Evolutionary conservation across 1,284 basidiomycete species (phyloP).

Genomic region (Cutaneotrichosporon curvatum): DNA sequence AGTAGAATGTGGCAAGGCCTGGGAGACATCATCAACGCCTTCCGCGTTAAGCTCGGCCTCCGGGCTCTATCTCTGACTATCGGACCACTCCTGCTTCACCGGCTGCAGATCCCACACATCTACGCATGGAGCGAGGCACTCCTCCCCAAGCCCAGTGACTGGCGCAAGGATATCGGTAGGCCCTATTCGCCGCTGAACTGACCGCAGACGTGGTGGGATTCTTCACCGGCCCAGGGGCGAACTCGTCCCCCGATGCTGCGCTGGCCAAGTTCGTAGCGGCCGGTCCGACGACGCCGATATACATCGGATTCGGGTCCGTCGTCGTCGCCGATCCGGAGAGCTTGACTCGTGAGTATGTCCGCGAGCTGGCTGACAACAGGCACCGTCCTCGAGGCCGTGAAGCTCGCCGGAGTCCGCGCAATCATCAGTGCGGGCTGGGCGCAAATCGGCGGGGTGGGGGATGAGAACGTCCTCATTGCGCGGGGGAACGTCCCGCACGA

Average conservation of each 20-base stretch:
- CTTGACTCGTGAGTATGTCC: conserved; percentile 45
- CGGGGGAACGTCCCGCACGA: conserved; percentile 57
- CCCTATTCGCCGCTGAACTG: conserved; percentile 1
- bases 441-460: conserved; percentile 48
- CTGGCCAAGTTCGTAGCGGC: conserved; percentile 51
- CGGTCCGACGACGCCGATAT: conserved; percentile 56
- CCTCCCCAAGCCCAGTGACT: conserved; percentile 59
- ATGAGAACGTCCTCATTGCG: conserved; percentile 56
- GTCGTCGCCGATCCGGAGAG: conserved; percentile 55
- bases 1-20: conserved; percentile 45
- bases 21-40: conserved; percentile 57
- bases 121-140: conserved; percentile 62
- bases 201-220: conserved; percentile 59
- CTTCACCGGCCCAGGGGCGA: conserved; percentile 48
- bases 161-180: conserved; percentile 57
- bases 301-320: conserved; percentile 61
- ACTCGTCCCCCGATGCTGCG: conserved; percentile 47
- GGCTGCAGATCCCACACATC: conserved; percentile 60
- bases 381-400: conserved; percentile 55
- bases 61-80: conserved; percentile 50
- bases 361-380: conserved; percentile 35
- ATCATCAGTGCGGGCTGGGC: conserved; percentile 62
- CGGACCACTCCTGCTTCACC: conserved; percentile 55
- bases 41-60: conserved; percentile 54
- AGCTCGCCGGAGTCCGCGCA: conserved; percentile 53